Conservation (phyloP, 176 grass and related monocot species). For the Lolium rigidum region DNA sequence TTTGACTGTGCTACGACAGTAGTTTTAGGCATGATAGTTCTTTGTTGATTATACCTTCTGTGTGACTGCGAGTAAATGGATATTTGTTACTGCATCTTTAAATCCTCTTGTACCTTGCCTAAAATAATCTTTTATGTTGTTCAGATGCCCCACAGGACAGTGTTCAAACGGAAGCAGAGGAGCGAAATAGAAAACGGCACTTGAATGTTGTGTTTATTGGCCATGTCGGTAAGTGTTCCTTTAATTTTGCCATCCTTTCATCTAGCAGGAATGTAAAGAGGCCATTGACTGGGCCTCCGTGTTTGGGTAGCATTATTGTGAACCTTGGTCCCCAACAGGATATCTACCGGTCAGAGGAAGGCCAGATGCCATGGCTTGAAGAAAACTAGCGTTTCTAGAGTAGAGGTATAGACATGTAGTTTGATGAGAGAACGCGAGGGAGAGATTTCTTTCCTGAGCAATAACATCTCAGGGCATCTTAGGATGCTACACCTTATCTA, state of each 20-base stretch:
- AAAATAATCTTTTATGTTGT: slow-evolving; percentile 4
- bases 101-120: neutral
- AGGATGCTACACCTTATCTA: neutral
- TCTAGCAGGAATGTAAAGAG: neutral
- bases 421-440: neutral
- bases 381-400: neutral
- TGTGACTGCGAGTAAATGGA: neutral
- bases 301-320: neutral
- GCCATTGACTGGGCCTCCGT: neutral
- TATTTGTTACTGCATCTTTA: neutral
- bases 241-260: neutral
- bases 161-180: slow-evolving; percentile 42
- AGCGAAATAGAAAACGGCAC: slow-evolving; percentile 59
- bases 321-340: neutral
- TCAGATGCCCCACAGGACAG: slow-evolving; percentile 24
- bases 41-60: neutral
- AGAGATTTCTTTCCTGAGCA: slow-evolving; percentile 4
- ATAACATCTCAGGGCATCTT: neutral
- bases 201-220: slow-evolving; percentile 85
- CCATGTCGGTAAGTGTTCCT: slow-evolving; percentile 63
- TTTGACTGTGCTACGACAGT: too few relatives aligned
- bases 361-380: neutral
- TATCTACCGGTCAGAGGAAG: neutral
- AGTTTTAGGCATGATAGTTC: neutral
- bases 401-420: neutral